Conservation (phyloP, 129 eudicot genomes). For the Rutidosis leptorrhynchoides region DNA sequence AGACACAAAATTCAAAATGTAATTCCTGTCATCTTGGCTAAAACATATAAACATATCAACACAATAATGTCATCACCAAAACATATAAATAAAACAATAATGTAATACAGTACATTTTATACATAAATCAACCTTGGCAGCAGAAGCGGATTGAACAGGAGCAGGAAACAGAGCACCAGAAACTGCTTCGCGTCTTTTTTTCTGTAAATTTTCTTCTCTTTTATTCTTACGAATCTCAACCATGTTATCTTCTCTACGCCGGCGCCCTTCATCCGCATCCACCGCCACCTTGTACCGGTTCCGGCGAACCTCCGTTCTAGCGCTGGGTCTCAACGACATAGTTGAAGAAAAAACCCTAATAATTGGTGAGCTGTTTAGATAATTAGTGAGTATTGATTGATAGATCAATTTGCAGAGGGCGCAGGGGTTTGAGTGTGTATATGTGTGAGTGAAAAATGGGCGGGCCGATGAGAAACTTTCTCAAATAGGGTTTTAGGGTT, state of each 20-base stretch:
- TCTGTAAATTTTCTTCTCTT: slow-evolving; percentile 76
- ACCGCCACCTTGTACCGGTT: slow-evolving; percentile 87
- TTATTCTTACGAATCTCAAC: slow-evolving; percentile 85
- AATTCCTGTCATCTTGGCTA: too few relatives aligned
- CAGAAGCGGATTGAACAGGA: slow-evolving; percentile 41
- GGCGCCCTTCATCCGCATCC: slow-evolving; percentile 86
- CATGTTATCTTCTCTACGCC: slow-evolving; percentile 83
- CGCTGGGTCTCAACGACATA: slow-evolving; percentile 80
- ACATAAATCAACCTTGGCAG: slow-evolving; percentile 40
- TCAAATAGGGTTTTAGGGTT: slow-evolving; percentile 20
- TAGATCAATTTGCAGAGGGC: background rate
- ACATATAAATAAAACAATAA: background rate
- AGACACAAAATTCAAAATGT: too few relatives aligned
- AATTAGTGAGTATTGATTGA: slow-evolving; percentile 1
- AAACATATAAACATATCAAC: too few relatives aligned
- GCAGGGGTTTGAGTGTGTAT: background rate
- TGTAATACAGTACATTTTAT: background rate
- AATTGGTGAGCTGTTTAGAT: background rate
- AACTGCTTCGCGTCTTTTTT: slow-evolving; percentile 80
- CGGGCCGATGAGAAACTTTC: slow-evolving; percentile 24
- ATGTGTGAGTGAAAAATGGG: slow-evolving; percentile 19
- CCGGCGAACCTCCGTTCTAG: slow-evolving; percentile 68
- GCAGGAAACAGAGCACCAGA: slow-evolving; percentile 42
- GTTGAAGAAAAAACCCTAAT: slow-evolving; percentile 29
- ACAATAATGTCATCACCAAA: too few relatives aligned